Percentiles rank a stretch among this genome's conserved stretches.
phyloP scores from a whole-genome alignment of 2,329 filamentous ascomycete genomes.

The Calonectria pauciramosa region DNA sequence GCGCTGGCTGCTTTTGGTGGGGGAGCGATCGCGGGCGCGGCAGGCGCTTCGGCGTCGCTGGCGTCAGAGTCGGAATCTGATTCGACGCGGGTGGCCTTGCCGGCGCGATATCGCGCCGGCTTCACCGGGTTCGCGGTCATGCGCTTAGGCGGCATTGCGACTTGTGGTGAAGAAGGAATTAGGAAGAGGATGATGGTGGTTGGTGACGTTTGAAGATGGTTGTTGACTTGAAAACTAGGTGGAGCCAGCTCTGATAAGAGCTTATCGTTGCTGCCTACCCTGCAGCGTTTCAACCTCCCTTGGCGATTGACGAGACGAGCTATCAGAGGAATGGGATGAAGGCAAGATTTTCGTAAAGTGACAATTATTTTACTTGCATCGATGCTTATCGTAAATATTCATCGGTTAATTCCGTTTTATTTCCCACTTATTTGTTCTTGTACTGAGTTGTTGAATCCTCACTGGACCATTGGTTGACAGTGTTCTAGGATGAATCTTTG shows the following conservation, averaged over 20 bases:
- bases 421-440: not conserved
- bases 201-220: constrained; percentile 39
- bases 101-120: constrained; percentile 86
- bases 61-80: constrained; percentile 68
- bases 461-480: too few species aligned
- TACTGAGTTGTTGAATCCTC: too few species aligned
- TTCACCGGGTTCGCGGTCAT: constrained; percentile 94
- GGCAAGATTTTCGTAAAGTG: not conserved
- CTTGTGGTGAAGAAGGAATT: constrained; percentile 5
- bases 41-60: constrained; percentile 57
- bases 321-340: not conserved
- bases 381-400: not conserved
- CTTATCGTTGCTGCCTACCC: constrained; percentile 35
- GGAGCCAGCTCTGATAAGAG: constrained; percentile 35
- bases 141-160: constrained; percentile 77
- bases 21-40: constrained; percentile 58
- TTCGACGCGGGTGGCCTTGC: constrained; percentile 76
- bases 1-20: constrained; percentile 71
- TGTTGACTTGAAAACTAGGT: constrained; percentile 33
- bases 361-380: not conserved
- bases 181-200: constrained; percentile 10
- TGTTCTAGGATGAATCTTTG: too few species aligned
- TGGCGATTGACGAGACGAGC: not conserved
- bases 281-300: constrained; percentile 6
- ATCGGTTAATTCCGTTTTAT: not conserved